Conservation (phyloP, 345 rosid species). For the Gossypium turneri region DNA sequence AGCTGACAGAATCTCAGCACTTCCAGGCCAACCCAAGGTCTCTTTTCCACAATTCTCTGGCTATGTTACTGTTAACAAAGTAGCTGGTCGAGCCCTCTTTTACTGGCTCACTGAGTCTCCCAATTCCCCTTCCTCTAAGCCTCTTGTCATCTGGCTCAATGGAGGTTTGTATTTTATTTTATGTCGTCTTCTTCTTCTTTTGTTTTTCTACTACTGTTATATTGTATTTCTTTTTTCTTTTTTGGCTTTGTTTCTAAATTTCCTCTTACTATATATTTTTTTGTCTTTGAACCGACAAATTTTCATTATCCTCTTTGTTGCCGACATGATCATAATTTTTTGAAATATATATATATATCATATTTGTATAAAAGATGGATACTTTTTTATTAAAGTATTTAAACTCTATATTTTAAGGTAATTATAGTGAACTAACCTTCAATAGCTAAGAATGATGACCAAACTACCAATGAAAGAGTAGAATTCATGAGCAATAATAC, state of each 20-base stretch:
- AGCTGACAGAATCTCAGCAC: slow-evolving; percentile 64
- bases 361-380: too few species aligned
- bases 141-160: slow-evolving; percentile 91
- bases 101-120: slow-evolving; percentile 92
- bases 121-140: slow-evolving; percentile 51
- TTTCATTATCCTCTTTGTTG: slow-evolving; percentile 17
- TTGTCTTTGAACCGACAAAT: slow-evolving; percentile 12
- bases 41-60: slow-evolving; percentile 90
- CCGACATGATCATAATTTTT: slow-evolving; percentile 27
- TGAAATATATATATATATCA: not conserved
- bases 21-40: slow-evolving; percentile 93
- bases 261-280: not conserved
- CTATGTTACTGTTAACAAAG: slow-evolving; percentile 64
- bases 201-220: slow-evolving; percentile 29
- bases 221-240: slow-evolving; percentile 17
- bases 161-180: slow-evolving; percentile 49
- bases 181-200: too few species aligned
- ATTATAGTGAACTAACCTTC: not conserved
- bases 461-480: slow-evolving; percentile 31
- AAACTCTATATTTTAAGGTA: not conserved
- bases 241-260: not conserved
- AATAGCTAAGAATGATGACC: slow-evolving; percentile 35
- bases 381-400: not conserved
- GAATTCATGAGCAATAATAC: slow-evolving; percentile 19
- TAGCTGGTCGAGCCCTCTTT: slow-evolving; percentile 79